Evolutionary conservation across 148 eudicot genomes (phyloP), one percentile per base, ranked within the genome.

Genomic region (Heliosperma pusillum): DNA sequence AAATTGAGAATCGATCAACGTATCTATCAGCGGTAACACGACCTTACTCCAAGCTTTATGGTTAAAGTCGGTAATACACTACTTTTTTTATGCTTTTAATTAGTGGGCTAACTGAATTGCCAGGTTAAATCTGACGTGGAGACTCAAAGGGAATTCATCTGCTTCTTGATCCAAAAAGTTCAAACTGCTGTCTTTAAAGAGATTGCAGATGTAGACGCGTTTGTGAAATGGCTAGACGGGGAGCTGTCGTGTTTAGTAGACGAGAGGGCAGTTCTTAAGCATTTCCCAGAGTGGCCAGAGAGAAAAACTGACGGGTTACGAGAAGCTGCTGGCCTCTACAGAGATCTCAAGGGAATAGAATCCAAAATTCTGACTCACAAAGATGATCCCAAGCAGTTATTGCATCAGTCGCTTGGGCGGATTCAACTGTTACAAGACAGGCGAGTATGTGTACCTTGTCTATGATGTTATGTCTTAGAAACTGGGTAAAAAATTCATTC

Each of bases 201-300:
- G 42, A 93, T 93, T 27, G 80, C 87, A 0, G 86, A 82, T 13
- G 92, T 88, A 25, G 93, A 90, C 53, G 74, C 80, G 44, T 93
- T 90, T 27, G 88, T 93, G 57, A 90, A 93, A 71, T 87, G 96
- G 92, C 82, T 93, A 20, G 98, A 93, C 13, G 82, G 85, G 25
- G 89, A 93, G 68, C 80, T 93, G 21, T 89, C 98, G 4, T 66
- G 87, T 74, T 83, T 93, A 20, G 96, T 93, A 15, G 98, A 93
- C 22, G 98, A 93, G 74, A 83, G 98, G 77, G 98, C 98, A 4
- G 98, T 93, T 19, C 80, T 93, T 52, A 93, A 88, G 80, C 98
- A 90, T 71, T 93, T 93, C 79, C 86, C 88, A 19, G 77, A 85
- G 52, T 93, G 98, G 98, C 98, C 98, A 3, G 98, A 93, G 74